Conservation (phyloP, 2,329 filamentous ascomycete genomes). For the Leptoxyphium fumago region DNA sequence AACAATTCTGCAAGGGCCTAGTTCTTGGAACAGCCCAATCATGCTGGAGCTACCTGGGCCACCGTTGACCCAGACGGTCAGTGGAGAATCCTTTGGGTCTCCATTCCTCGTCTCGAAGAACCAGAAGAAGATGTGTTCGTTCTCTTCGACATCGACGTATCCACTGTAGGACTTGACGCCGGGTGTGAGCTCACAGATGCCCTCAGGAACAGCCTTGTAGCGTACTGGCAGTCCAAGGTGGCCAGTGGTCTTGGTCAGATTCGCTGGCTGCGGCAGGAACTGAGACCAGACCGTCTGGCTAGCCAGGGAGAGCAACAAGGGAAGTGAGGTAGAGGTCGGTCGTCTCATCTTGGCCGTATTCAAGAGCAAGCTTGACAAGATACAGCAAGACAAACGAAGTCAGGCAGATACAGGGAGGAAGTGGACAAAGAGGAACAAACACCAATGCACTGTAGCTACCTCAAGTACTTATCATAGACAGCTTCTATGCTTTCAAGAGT, state of each 20-base stretch:
- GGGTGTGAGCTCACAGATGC: constrained; percentile 42
- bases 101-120: constrained; percentile 40
- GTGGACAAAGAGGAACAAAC: no score
- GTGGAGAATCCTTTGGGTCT: constrained; percentile 26
- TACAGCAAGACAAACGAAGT: no score
- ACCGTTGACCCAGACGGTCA: constrained; percentile 51
- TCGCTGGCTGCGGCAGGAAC: constrained; percentile 31
- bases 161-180: constrained; percentile 42
- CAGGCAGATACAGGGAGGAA: no score
- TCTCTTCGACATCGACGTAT: constrained; percentile 37
- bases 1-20: constrained; percentile 39
- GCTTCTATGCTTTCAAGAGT: no score
- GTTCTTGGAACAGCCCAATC: constrained; percentile 46
- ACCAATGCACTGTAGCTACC: no score
- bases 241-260: constrained; percentile 29
- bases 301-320: no score
- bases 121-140: constrained; percentile 42
- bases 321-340: no score
- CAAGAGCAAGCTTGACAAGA: no score
- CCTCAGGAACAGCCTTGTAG: constrained; percentile 41
- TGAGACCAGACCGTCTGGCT: constrained; percentile 14
- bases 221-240: constrained; percentile 37
- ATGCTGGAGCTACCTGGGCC: constrained; percentile 50
- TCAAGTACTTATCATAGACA: no score
- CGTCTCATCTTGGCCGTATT: no score